phyloP scores from a whole-genome alignment of 2,329 filamentous ascomycete genomes.

The Colletotrichum noveboracense region DNA sequence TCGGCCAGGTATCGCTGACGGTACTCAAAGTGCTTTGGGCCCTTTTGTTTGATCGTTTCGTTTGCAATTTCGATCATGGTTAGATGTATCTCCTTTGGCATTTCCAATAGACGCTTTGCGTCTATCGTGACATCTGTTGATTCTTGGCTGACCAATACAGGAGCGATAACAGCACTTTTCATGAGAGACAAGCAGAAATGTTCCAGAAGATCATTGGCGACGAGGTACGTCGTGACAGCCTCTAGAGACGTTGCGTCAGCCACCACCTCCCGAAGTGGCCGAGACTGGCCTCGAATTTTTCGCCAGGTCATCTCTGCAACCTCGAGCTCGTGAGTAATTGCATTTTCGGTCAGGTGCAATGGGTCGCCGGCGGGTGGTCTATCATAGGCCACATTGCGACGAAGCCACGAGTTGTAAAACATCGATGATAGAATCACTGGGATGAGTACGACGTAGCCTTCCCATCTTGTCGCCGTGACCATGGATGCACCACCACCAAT shows the following conservation, averaged over 20 bases:
- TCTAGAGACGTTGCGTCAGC: not conserved
- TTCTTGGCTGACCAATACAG: not conserved
- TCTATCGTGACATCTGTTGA: not conserved
- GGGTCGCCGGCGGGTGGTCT: not conserved
- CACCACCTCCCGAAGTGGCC: not conserved
- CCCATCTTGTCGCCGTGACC: slow-evolving; percentile 55
- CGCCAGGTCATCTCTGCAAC: not conserved
- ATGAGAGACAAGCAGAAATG: not conserved
- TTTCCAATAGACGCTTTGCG: not conserved
- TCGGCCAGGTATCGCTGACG: not conserved
- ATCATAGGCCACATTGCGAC: slow-evolving; percentile 51
- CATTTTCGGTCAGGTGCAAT: not conserved
- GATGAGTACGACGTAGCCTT: slow-evolving; percentile 55
- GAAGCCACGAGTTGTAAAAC: slow-evolving; percentile 54
- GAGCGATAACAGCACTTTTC: not conserved
- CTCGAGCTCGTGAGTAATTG: not conserved
- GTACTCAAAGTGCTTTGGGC: not conserved
- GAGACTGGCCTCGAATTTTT: not conserved
- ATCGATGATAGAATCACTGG: slow-evolving; percentile 53
- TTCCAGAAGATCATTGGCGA: not conserved
- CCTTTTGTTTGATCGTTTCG: not conserved
- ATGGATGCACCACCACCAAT: slow-evolving; percentile 54
- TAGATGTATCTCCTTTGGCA: not conserved
- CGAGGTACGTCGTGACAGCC: not conserved
- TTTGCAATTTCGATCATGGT: not conserved